These are phyloP conservation scores for Cinchona pubescens DNA, from an alignment of 257 asterid species.

Conservation along the genomic window DNA sequence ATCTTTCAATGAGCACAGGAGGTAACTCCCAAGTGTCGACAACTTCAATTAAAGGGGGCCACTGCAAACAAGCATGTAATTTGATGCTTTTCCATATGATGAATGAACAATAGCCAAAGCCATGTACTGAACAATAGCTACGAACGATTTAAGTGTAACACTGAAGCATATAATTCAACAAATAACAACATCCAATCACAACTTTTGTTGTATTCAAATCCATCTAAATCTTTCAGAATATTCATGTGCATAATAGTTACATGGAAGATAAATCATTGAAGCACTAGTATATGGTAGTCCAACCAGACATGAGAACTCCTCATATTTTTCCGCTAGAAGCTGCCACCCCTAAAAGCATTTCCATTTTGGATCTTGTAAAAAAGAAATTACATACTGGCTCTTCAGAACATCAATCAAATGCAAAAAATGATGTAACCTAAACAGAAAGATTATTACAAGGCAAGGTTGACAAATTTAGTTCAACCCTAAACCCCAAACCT, in stretches of 20 bases:
- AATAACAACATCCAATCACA: background rate
- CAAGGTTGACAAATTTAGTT: background rate
- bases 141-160: background rate
- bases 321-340: background rate
- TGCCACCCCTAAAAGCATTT: too few relatives aligned
- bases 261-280: background rate
- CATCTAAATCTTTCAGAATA: background rate
- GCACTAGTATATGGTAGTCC: background rate
- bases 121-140: background rate
- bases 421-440: background rate
- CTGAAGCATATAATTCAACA: background rate
- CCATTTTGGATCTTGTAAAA: background rate
- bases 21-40: slow-evolving; percentile 97
- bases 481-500: background rate
- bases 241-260: background rate
- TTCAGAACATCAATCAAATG: background rate
- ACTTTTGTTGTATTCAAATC: background rate
- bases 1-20: slow-evolving; percentile 76
- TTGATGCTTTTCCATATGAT: background rate
- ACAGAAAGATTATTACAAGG: too few relatives aligned
- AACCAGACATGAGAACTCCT: background rate
- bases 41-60: slow-evolving; percentile 94
- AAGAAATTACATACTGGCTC: background rate
- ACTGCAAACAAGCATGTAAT: slow-evolving; percentile 46
- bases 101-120: background rate